Conservation (phyloP, 495 filamentous ascomycete species). For the Xylaria telfairii region DNA sequence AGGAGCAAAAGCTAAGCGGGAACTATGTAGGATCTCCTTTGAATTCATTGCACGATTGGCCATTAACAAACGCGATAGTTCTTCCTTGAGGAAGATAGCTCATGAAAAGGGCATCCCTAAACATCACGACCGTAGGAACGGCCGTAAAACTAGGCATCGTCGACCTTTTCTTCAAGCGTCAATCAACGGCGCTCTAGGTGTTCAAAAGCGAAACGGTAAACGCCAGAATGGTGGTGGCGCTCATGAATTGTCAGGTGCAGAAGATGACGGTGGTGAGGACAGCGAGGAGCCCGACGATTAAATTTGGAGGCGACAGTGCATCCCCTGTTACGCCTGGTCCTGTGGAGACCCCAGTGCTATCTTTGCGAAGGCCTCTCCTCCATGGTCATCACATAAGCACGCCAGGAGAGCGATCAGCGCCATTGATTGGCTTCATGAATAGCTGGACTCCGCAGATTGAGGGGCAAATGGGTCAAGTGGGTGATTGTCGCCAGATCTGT, state of each 20-base stretch:
- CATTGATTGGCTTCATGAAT: neutral
- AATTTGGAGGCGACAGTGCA: slow-evolving; percentile 53
- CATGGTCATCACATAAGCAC: neutral
- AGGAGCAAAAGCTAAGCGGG: slow-evolving; percentile 91
- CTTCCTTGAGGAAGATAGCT: slow-evolving; percentile 84
- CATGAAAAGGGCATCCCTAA: slow-evolving; percentile 65
- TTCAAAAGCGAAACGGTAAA: slow-evolving; percentile 44
- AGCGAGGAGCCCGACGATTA: slow-evolving; percentile 54
- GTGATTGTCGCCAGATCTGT: slow-evolving; percentile 33
- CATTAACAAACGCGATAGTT: slow-evolving; percentile 55
- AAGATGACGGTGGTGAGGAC: slow-evolving; percentile 46
- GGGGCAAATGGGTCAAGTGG: slow-evolving; percentile 37
- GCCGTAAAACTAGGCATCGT: slow-evolving; percentile 32
- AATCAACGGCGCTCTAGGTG: slow-evolving; percentile 51
- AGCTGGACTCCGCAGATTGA: slow-evolving; percentile 33
- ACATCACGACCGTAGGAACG: slow-evolving; percentile 42
- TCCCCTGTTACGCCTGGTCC: slow-evolving; percentile 61
- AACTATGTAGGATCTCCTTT: slow-evolving; percentile 75
- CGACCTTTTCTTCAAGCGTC: slow-evolving; percentile 44
- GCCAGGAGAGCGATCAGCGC: neutral
- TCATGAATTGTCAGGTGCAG: slow-evolving; percentile 37
- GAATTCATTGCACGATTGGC: slow-evolving; percentile 12
- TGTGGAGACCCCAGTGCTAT: slow-evolving; percentile 33
- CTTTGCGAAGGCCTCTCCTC: neutral
- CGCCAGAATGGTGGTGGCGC: slow-evolving; percentile 37